Evolutionary conservation across 352 stramenopile species (phyloP).

Genomic region (Globisporangium paddicum): DNA sequence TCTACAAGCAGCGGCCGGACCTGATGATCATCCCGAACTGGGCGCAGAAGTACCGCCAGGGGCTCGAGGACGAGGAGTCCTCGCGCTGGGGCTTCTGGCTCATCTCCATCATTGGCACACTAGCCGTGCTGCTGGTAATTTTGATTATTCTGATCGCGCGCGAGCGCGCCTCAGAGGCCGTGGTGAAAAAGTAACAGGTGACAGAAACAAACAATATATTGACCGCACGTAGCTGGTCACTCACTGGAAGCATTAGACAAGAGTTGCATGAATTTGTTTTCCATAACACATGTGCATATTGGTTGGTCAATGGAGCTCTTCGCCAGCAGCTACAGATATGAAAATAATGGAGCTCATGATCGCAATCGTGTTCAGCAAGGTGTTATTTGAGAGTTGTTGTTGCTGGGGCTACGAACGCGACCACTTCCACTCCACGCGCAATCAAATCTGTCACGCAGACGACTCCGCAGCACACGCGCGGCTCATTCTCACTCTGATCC

Average conservation of each 20-base stretch:
- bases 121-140: slow-evolving; percentile 70
- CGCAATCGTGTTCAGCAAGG: slow-evolving; percentile 26
- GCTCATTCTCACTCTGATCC: neutral
- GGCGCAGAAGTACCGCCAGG: slow-evolving; percentile 86
- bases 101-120: slow-evolving; percentile 61
- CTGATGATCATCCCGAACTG: slow-evolving; percentile 87
- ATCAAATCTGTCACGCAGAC: neutral
- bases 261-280: too few species aligned
- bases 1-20: slow-evolving; percentile 76
- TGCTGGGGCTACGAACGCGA: neutral
- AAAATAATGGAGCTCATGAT: slow-evolving; percentile 15
- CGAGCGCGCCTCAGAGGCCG: slow-evolving; percentile 29
- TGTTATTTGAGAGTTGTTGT: slow-evolving; percentile 8
- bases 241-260: neutral
- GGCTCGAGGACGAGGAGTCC: slow-evolving; percentile 64
- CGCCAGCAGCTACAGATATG: neutral
- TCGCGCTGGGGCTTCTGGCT: slow-evolving; percentile 77
- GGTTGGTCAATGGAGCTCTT: neutral
- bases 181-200: slow-evolving; percentile 7
- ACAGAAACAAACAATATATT: neutral
- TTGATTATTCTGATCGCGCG: slow-evolving; percentile 72
- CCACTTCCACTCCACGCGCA: neutral
- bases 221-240: neutral
- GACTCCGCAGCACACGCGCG: neutral
- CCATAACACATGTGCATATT: neutral